These are phyloP conservation scores for Linnemannia hyalina DNA, from an alignment of 192 early-diverging fungal genomes.

Conservation along the genomic window DNA sequence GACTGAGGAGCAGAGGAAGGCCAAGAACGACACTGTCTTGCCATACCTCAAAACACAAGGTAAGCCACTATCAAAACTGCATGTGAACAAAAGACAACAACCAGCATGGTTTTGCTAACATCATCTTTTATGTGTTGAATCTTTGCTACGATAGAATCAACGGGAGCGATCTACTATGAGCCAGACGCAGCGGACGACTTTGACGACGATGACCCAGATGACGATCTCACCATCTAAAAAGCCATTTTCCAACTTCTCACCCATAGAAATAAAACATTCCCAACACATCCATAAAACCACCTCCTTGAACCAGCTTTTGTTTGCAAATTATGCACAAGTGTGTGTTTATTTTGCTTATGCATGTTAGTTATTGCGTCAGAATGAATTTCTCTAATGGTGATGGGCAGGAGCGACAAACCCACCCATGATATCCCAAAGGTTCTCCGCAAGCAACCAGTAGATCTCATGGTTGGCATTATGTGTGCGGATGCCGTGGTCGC, in stretches of 20 bases:
- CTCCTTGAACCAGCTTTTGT: too few species aligned
- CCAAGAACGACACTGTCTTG: constrained; percentile 80
- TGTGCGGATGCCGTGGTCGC: constrained; percentile 87
- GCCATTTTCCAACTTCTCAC: not conserved
- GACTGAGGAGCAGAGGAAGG: constrained; percentile 85
- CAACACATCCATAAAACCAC: too few species aligned
- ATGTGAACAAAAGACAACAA: not conserved
- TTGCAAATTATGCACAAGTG: too few species aligned
- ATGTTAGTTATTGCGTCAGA: not conserved
- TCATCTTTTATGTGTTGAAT: not conserved
- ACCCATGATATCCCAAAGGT: constrained; percentile 46
- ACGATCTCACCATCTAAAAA: constrained; percentile 86
- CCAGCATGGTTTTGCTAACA: not conserved
- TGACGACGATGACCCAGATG: constrained; percentile 94
- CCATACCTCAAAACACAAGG: constrained; percentile 83
- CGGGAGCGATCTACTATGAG: constrained; percentile 82
- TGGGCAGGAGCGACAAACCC: constrained; percentile 41
- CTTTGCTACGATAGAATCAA: constrained; percentile 18
- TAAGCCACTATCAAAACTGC: constrained; percentile 20
- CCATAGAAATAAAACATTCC: too few species aligned
- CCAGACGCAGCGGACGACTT: constrained; percentile 90
- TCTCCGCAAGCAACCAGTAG: constrained; percentile 41
- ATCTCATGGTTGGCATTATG: constrained; percentile 79
- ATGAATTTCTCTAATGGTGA: constrained; percentile 29
- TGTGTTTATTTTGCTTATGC: not conserved